These are phyloP conservation scores for Fusarium siculi DNA, from an alignment of 2,329 filamentous ascomycete species.

Conservation along the genomic window DNA sequence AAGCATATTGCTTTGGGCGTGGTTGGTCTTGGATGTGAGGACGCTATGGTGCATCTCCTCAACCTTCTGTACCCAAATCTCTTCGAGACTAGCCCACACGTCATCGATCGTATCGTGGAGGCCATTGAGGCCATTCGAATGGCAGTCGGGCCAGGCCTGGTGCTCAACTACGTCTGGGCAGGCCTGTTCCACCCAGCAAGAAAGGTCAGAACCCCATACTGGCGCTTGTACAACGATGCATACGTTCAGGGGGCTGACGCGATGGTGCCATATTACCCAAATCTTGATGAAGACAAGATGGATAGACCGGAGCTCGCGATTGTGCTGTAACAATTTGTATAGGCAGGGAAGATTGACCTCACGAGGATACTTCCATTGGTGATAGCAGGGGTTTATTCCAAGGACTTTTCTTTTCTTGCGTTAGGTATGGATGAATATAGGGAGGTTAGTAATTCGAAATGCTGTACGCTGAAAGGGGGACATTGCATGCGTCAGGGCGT, in stretches of 20 bases:
- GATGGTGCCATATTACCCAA: conserved; percentile 96
- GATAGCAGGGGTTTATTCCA: conserved; percentile 23
- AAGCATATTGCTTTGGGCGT: conserved; percentile 98
- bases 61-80: conserved; percentile 97
- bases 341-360: conserved; percentile 12
- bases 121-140: conserved; percentile 96
- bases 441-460: conserved; percentile 43
- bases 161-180: conserved; percentile 99
- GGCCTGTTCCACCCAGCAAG: conserved; percentile 96
- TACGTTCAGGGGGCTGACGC: conserved; percentile 94
- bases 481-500: conserved; percentile 44
- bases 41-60: conserved; percentile 97
- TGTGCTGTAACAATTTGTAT: conserved; percentile 68
- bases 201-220: conserved; percentile 94
- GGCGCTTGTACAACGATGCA: conserved; percentile 95
- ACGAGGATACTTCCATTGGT: conserved; percentile 6
- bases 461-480: conserved; percentile 36
- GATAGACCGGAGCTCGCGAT: conserved; percentile 85
- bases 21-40: conserved; percentile 96
- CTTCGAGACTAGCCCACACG: conserved; percentile 97
- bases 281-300: conserved; percentile 81
- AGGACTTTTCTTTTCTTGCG: conserved; percentile 15
- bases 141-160: conserved; percentile 88
- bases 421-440: conserved; percentile 21
- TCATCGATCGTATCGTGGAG: conserved; percentile 97